Evolutionary conservation across 2,329 filamentous ascomycete species (phyloP), one percentile per base, ranked within the genome.

Genomic region (Aspergillus neoniger): DNA sequence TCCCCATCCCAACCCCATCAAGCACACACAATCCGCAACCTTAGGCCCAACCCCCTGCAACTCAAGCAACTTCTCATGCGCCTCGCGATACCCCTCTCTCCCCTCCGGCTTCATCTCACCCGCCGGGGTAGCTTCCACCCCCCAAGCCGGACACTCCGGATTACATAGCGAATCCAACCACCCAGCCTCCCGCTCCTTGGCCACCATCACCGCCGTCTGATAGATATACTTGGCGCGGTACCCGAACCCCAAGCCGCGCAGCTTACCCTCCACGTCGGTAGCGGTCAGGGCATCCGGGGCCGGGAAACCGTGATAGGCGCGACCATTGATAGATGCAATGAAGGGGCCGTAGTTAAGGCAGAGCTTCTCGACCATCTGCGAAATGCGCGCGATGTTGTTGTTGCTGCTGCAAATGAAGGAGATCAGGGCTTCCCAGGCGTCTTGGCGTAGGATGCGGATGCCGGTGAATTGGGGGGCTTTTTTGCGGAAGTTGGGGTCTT

Each of bases 391-490:
- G 62, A 99, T 99, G 74, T 99, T 97, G 79, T 99, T 99, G 78
- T 99, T 99, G 77, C 92, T 96, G 77, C 93, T 97, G 82, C 95
- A 99, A 65, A 99, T 99, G 77, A 99, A 99, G 59, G 90, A 89
- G 23, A 99, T 82, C 21, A 99, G 82, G 0, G 95, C 88, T 76
- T 99, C 95, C 95, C 96, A 99, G 1, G 94, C 88, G 80, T 97
- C 93, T 79, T 99, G 95, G 69, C 89, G 91, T 48, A 99, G 80
- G 66, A 99, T 97, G 21, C 95, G 88, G 58, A 99, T 90, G 12
- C 96, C 95, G 0, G 89, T 89, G 74, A 99, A 99, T 58, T 89
- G 88, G 0, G 91, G 89, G 0, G 95, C 94, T 67, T 91, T 91
- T 71, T 88, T 90, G 69, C 88, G 89, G 78, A 99, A 99, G 75